These are phyloP conservation scores for Penicillium lagena DNA, from an alignment of 495 filamentous ascomycete genomes.

Conservation along the genomic window DNA sequence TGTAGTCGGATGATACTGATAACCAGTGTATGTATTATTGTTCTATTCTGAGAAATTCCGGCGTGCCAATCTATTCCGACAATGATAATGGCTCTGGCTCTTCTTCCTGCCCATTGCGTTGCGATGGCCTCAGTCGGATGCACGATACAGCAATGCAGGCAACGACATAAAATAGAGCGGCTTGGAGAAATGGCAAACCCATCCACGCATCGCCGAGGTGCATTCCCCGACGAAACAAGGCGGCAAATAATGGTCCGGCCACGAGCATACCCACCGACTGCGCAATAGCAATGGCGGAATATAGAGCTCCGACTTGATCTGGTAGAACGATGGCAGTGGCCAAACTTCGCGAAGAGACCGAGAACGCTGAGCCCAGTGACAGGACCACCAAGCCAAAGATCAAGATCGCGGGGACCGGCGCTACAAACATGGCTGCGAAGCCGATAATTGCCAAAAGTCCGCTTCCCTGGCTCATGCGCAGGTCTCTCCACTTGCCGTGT, in stretches of 20 bases:
- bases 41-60: too few species aligned
- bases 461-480: conserved; percentile 24
- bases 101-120: not conserved
- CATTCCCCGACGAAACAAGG: conserved; percentile 31
- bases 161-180: conserved; percentile 10
- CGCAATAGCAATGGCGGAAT: conserved; percentile 26
- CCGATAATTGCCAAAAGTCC: conserved; percentile 22
- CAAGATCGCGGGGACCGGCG: conserved; percentile 23
- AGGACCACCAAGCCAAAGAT: conserved; percentile 26
- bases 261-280: conserved; percentile 23
- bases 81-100: conserved; percentile 7
- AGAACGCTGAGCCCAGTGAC: conserved; percentile 27
- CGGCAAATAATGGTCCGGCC: conserved; percentile 29
- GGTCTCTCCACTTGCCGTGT: conserved; percentile 22
- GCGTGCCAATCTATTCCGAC: not conserved
- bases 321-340: conserved; percentile 27
- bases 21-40: too few species aligned
- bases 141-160: conserved; percentile 11
- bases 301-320: conserved; percentile 27
- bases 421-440: conserved; percentile 21
- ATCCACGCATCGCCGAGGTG: conserved; percentile 27
- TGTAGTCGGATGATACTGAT: not conserved
- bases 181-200: conserved; percentile 26
- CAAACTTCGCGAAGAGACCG: conserved; percentile 24
- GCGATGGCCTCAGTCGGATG: conserved; percentile 3